Evolutionary conservation across 2,329 filamentous ascomycete species (phyloP), one percentile per base, ranked within the genome.

Genomic region (Cryphonectria parasitica): DNA sequence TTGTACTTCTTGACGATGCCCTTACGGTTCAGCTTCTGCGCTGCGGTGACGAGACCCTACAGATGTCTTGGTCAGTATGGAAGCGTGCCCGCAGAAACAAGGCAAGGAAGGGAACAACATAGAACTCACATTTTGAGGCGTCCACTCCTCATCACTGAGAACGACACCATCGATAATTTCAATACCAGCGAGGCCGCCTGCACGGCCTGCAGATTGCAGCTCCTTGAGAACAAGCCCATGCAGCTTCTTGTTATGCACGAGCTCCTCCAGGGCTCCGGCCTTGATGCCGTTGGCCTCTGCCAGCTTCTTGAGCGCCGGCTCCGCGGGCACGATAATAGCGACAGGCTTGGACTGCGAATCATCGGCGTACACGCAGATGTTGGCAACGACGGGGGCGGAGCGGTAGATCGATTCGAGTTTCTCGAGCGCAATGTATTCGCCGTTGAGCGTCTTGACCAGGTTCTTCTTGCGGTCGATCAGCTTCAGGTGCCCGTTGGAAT

Each of bases 381-480:
- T 88, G 73, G 80, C 84, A 15, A 88, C 86, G 11, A 88, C 81
- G 22, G 78, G 75, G 6, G 83, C 79, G 34, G 86, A 83, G 31
- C 86, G 85, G 79, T 87, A 87, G 71, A 86, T 79, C 25, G 85
- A 85, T 78, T 87, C 85, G 69, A 87, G 83, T 81, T 91, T 95
- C 85, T 95, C 92, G 15, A 95, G 85, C 3, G 92, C 92, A 79
- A 95, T 94, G 82, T 95, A 95, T 83, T 95, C 92, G 77, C 92
- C 92, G 76, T 92, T 91, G 69, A 91, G 85, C 2, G 91, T 94
- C 88, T 95, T 95, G 82, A 94, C 90, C 74, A 96, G 82, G 82
- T 95, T 95, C 89, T 95, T 95, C 89, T 95, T 95, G 78, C 92
- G 91, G 81, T 95, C 92, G 77, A 95, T 93, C 79, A 95, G 78